phyloP scores from a whole-genome alignment of 2,329 filamentous ascomycete species.

The Verticillium longisporum region DNA sequence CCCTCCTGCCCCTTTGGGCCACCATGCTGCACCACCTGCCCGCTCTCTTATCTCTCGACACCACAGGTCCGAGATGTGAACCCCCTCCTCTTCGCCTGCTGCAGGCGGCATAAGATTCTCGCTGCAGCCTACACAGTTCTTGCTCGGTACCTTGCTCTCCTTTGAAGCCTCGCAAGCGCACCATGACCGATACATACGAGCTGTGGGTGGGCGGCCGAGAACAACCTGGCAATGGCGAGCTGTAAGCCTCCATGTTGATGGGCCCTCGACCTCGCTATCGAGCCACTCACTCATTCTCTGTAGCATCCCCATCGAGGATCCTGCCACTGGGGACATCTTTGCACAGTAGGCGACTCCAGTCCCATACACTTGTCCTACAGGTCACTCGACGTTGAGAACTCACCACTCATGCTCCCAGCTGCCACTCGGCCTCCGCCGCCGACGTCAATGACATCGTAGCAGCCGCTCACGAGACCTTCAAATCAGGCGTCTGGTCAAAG shows the following conservation, averaged over 20 bases:
- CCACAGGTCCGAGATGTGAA: neutral
- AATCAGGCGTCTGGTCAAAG: constrained; percentile 48
- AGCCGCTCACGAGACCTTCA: constrained; percentile 37
- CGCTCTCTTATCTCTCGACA: constrained; percentile 1
- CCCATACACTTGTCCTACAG: neutral
- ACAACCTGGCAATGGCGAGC: constrained; percentile 31
- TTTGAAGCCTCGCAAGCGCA: constrained; percentile 2
- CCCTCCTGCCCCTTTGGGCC: constrained; percentile 6
- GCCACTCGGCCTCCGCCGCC: constrained; percentile 36
- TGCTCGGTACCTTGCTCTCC: constrained; percentile 1
- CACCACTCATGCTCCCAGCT: constrained; percentile 21
- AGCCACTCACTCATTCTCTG: constrained; percentile 5
- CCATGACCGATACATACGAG: constrained; percentile 9
- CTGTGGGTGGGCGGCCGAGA: constrained; percentile 19
- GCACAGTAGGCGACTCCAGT: constrained; percentile 30
- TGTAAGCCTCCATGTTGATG: constrained; percentile 29
- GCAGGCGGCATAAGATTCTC: neutral
- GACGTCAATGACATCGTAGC: constrained; percentile 35
- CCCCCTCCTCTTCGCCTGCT: neutral
- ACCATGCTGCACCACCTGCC: neutral
- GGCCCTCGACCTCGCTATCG: neutral
- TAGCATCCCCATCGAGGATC: constrained; percentile 47
- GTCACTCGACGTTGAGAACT: neutral
- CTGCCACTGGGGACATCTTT: constrained; percentile 44
- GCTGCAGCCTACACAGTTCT: no score